Evolutionary conservation across 139 green algal species (phyloP), one percentile per base, ranked within the genome.

Genomic region (Chlorella sp.): DNA sequence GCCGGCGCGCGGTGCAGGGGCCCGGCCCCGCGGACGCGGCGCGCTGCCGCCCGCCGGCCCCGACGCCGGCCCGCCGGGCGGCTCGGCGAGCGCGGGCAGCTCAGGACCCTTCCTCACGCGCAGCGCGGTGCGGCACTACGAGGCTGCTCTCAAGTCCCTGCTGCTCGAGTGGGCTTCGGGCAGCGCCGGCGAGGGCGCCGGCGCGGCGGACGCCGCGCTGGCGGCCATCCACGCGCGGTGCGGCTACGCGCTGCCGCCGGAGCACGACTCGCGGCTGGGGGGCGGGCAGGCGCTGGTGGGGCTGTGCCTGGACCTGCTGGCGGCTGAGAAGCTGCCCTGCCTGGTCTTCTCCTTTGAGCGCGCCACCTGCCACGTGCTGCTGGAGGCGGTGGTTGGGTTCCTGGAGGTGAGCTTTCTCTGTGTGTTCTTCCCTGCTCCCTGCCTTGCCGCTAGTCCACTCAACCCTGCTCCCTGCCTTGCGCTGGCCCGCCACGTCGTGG

Each of bases 261-360:
- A 71, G 64, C 64, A 71, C 42, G 27, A 36, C 8, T 48, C 42
- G 9, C 38, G 25, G 11, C 41, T 71, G 25, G 9, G 42, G 41
- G 48, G 29, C 31, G 46, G 67, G 8, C 29, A 21, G 5, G 67
- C 67, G 8, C n/a, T 88, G 35, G 67, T 82, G 56, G 56, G 51
- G 7, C 73, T 86, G 29, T 12, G 84, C 41, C 77, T 77, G 23
- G 38, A n/a, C 8, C 74, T 84, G 53, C 38, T 46, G 27, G 9
- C 43, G 23, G 36, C 66, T 11, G 58, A 67, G 25, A 64, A 72
- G 77, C 77, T 89, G 74, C 80, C 84, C 12, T 45, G 41, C 29
- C 79, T 89, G 38, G 14, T 83, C 23, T 89, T 86, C 59, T 78
- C 78, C 56, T 85, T 86, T 67, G 64, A 79, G 27, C 64, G 74